Evolutionary conservation across 495 filamentous ascomycete genomes (phyloP).

Genomic region (Hypoxylon crocopeplum): DNA sequence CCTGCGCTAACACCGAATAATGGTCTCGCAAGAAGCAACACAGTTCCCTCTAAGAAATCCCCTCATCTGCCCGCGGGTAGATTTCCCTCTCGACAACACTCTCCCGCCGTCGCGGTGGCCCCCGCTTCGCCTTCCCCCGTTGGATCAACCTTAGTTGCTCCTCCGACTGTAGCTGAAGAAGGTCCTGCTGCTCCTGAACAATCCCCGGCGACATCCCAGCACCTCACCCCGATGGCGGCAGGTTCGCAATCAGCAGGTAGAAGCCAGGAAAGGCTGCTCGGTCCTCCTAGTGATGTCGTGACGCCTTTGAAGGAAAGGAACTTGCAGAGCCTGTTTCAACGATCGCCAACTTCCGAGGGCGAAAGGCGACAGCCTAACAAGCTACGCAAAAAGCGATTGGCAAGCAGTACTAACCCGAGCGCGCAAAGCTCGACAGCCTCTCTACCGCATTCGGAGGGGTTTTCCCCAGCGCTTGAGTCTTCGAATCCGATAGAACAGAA

Average conservation of each 20-base stretch:
- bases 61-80: conserved; percentile 66
- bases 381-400: conserved; percentile 80
- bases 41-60: conserved; percentile 90
- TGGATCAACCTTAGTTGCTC: conserved; percentile 43
- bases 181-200: conserved; percentile 18
- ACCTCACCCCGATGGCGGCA: conserved; percentile 26
- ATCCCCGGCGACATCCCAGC: conserved; percentile 35
- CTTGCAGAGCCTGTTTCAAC: conserved; percentile 70
- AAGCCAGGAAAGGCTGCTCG: conserved; percentile 57
- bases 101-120: conserved; percentile 33
- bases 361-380: conserved; percentile 79
- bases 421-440: conserved; percentile 87
- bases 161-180: conserved; percentile 38
- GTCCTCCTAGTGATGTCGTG: conserved; percentile 49
- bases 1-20: conserved; percentile 63
- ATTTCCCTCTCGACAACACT: conserved; percentile 59
- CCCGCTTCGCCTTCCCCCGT: conserved; percentile 35
- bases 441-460: conserved; percentile 56
- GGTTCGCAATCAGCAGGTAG: conserved; percentile 42
- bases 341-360: conserved; percentile 69
- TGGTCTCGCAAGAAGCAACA: conserved; percentile 90
- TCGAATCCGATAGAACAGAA: conserved; percentile 48
- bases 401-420: conserved; percentile 75
- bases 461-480: conserved; percentile 46
- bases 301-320: conserved; percentile 77